Conservation (phyloP, 192 early-diverging fungal species). For the Coemansia sp. region DNA sequence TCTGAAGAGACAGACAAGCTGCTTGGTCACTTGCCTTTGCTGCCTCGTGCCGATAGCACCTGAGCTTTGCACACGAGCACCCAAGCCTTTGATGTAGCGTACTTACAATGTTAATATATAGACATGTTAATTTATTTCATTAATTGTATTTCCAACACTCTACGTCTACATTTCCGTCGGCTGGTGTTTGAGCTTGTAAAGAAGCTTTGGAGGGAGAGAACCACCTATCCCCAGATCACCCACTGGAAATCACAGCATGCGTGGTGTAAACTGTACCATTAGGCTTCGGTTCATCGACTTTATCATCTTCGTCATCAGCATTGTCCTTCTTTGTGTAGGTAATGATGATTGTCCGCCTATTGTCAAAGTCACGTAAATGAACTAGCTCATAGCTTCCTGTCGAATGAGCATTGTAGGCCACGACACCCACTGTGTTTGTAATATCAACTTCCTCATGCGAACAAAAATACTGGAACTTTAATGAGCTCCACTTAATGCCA, state of each 20-base stretch:
- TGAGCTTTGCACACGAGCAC: background rate
- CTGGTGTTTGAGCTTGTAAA: too few relatives aligned
- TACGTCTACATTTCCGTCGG: too few relatives aligned
- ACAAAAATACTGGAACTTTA: background rate
- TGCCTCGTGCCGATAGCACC: background rate
- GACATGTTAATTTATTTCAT: background rate
- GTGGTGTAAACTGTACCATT: too few relatives aligned
- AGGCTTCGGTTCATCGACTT: too few relatives aligned
- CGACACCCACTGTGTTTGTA: background rate
- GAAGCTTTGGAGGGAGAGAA: too few relatives aligned
- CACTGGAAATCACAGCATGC: too few relatives aligned
- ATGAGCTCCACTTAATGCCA: background rate
- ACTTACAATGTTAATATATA: background rate
- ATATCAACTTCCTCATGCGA: background rate
- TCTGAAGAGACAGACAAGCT: conserved; percentile 3
- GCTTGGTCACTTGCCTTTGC: background rate
- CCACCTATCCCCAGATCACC: too few relatives aligned
- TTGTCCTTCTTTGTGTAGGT: background rate
- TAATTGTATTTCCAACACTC: too few relatives aligned
- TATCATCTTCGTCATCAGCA: too few relatives aligned
- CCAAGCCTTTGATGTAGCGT: too few relatives aligned
- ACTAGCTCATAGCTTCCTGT: background rate
- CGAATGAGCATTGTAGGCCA: background rate
- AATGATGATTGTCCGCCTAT: background rate
- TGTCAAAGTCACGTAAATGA: background rate